Base-by-base conservation (phyloP, 495 filamentous ascomycete genomes). In the Penicillium crystallinum region DNA sequence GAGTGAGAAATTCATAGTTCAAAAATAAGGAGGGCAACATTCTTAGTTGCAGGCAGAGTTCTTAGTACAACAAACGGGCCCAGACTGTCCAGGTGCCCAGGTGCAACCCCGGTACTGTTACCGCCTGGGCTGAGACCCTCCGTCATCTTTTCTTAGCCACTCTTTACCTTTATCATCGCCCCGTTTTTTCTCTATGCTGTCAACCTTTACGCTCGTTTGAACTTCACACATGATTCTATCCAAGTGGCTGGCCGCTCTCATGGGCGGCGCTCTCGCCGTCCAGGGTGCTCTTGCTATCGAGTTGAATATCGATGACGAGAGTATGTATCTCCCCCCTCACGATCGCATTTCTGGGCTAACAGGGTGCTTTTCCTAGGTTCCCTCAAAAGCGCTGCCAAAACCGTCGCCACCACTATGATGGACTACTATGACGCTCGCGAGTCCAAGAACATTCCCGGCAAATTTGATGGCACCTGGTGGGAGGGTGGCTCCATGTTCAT, bases 401-500 rank as follows among this genome's bases (percentile, higher is more conserved):
- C 70, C 4, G 76, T 87, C 40, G 85, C 87, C 5, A 77, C 75
- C 59, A 81, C 83, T 53, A 73, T 89, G 64, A 75, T 90, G 67
- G 68, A 67, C 34, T 82, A 81, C 64, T 90, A 91, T 62, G 69
- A 83, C 35, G 80, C 81, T 47, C 81, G 85, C 53, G 61, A 78
- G 41, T 68, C 78, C 0, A 84, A 82, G 22, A 75, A 80, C 22
- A 80, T 80, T 4, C 81, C 82, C 12, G 87, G 87, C 25, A 79
- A 89, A 38, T 72, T 90, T 10, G 79, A 68, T 19, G 78, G 74
- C 38, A 81, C 79, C 45, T 91, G 87, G 87, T 91, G 86, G 86
- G 83, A 89, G 66, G 81, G 77, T 44, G 87, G 86, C 44, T 84
- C 83, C 42, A 82, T 89, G 71, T 90, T 85, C 76, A 85, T 86